Percentiles rank a stretch among this genome's conserved stretches.
Evolutionary conservation across 768 basidiomycete species (phyloP).

Genomic region (Tricholoma flavovirens): DNA sequence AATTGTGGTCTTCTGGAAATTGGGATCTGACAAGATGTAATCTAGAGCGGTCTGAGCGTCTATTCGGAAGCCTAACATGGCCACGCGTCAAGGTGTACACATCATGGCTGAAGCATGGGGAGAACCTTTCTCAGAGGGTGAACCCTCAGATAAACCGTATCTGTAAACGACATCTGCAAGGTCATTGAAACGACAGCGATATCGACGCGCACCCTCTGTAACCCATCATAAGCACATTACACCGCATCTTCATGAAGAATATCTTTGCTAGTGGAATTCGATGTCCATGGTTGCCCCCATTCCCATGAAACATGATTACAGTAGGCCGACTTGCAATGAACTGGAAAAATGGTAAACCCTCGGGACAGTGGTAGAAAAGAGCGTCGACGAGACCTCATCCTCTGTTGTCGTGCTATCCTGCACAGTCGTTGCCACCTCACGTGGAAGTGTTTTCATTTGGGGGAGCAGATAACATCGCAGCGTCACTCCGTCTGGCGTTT

Average conservation of each 20-base stretch:
- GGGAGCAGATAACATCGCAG: slow-evolving; percentile 74
- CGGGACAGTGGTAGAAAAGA: background rate
- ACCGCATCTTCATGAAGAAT: slow-evolving; percentile 78
- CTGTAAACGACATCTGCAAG: slow-evolving; percentile 30
- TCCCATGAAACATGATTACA: slow-evolving; percentile 91
- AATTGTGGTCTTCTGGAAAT: slow-evolving; percentile 60
- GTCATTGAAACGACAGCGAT: background rate
- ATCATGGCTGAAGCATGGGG: slow-evolving; percentile 5
- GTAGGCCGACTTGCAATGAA: slow-evolving; percentile 63
- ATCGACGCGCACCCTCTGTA: slow-evolving; percentile 73
- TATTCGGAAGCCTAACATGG: slow-evolving; percentile 56
- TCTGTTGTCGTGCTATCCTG: slow-evolving; percentile 39
- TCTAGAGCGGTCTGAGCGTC: slow-evolving; percentile 85
- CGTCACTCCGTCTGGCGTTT: slow-evolving; percentile 65
- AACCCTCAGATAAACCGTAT: slow-evolving; percentile 85
- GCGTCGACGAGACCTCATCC: slow-evolving; percentile 44
- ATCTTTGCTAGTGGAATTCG: slow-evolving; percentile 82
- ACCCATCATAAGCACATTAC: slow-evolving; percentile 91
- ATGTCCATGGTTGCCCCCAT: slow-evolving; percentile 84
- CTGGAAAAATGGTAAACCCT: slow-evolving; percentile 17
- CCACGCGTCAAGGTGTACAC: background rate
- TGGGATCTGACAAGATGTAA: slow-evolving; percentile 58
- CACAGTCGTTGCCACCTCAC: slow-evolving; percentile 27
- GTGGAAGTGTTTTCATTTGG: slow-evolving; percentile 47
- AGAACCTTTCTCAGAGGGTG: slow-evolving; percentile 77